Evolutionary conservation across 1,139 yeast species (phyloP), one percentile per base, ranked within the genome.

Genomic region (Magnusiomyces ingens): DNA sequence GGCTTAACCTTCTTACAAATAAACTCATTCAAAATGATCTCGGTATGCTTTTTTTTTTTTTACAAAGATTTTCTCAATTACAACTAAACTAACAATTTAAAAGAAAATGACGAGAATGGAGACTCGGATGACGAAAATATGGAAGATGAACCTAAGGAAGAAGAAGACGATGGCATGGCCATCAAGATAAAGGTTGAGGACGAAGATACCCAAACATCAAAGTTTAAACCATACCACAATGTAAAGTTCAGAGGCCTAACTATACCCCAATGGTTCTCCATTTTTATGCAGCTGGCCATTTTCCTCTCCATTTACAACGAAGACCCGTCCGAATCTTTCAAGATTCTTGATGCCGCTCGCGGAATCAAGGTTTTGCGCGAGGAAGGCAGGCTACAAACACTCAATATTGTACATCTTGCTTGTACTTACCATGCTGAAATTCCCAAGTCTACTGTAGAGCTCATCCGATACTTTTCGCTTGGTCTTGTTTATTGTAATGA

Each of bases 191-290:
- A n/a, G 41, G 10, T 12, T 4, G 41, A n/a, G 41, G 18, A 13
- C 11, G 15, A 26, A 21, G 22, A 43, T 10, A 8, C 19, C n/a
- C 32, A 43, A 11, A n/a, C 18, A 37, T n/a, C 18, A 8, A 43
- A 19, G 29, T 22, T 43, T 11, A 19, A 43, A 26, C 4, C 45
- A 43, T 18, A 26, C 32, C 15, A 5, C 45, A n/a, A 19, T 43
- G 11, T 22, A 22, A 43, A 10, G 15, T 43, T 86, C 64, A 76
- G 96, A 57, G 96, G 96, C 0, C 71, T 90, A 19, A 73, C 76
- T 1, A 87, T 87, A 64, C 86, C 84, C 47, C 78, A 78, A 42
- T 93, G 99, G 99, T 89, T 90, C 66, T 81, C 79, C 57, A 73
- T 93, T 8, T 88, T 90, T 64, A 84, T 90, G 76, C 86, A 84